Percentiles rank a stretch among this genome's conserved stretches.
Evolutionary conservation across 306 rosid genomes (phyloP).

Genomic region (Rubus parviflorus): DNA sequence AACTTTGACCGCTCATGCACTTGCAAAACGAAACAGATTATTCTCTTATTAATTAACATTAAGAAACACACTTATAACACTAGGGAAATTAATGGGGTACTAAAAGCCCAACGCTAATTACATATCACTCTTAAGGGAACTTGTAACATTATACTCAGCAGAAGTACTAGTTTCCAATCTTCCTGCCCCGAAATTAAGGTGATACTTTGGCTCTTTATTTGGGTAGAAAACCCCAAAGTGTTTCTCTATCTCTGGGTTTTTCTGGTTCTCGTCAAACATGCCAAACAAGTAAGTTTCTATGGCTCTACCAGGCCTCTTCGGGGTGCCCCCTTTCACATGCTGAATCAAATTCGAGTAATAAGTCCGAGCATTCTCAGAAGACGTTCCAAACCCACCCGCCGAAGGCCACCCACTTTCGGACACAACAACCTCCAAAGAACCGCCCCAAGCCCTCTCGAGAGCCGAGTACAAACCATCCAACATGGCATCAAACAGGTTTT

Average conservation of each 20-base stretch:
- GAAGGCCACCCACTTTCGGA: slow-evolving; percentile 81
- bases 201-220: slow-evolving; percentile 29
- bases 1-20: too few species aligned
- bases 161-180: slow-evolving; percentile 19
- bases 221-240: slow-evolving; percentile 40
- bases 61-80: too few species aligned
- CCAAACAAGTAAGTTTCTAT: slow-evolving; percentile 44
- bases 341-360: slow-evolving; percentile 50
- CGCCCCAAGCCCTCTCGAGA: slow-evolving; percentile 49
- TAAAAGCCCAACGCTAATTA: not conserved
- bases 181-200: slow-evolving; percentile 29
- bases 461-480: slow-evolving; percentile 54
- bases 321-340: slow-evolving; percentile 57
- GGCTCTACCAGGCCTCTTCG: slow-evolving; percentile 47
- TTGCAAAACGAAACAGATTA: too few species aligned
- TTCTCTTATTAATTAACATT: too few species aligned
- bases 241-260: slow-evolving; percentile 31
- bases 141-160: slow-evolving; percentile 16
- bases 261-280: slow-evolving; percentile 41
- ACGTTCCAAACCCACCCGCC: slow-evolving; percentile 43
- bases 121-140: slow-evolving; percentile 20
- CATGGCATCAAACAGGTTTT: slow-evolving; percentile 65
- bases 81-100: too few species aligned
- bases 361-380: slow-evolving; percentile 45
- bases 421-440: slow-evolving; percentile 52